Evolutionary conservation across 495 filamentous ascomycete species (phyloP).

Genomic region (Chlorociboria aeruginascens): DNA sequence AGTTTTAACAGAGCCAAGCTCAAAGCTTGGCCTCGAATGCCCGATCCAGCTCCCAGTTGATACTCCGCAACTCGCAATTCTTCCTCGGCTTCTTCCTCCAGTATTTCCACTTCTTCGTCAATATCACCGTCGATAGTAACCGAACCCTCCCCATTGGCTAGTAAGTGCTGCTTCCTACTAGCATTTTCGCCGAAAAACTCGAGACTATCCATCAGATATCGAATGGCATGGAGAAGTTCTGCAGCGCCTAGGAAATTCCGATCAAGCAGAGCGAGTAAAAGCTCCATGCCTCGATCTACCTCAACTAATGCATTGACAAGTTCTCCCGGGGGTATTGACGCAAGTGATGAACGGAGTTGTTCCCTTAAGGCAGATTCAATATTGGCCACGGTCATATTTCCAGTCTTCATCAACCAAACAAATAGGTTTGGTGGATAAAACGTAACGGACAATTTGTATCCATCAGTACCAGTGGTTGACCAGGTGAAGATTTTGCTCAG

Average conservation of each 20-base stretch:
- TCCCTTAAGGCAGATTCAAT: slow-evolving; percentile 46
- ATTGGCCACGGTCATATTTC: slow-evolving; percentile 49
- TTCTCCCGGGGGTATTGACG: slow-evolving; percentile 39
- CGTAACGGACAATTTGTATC: slow-evolving; percentile 30
- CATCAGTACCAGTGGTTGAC: slow-evolving; percentile 12
- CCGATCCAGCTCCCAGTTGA: slow-evolving; percentile 32
- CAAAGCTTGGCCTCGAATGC: slow-evolving; percentile 30
- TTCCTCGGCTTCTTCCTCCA: slow-evolving; percentile 32
- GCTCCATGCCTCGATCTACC: slow-evolving; percentile 46
- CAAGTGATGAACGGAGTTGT: slow-evolving; percentile 13
- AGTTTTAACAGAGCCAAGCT: slow-evolving; percentile 50
- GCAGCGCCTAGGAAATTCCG: slow-evolving; percentile 33
- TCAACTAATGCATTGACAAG: slow-evolving; percentile 47
- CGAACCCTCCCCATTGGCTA: slow-evolving; percentile 25
- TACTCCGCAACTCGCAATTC: slow-evolving; percentile 38
- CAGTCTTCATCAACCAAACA: slow-evolving; percentile 48
- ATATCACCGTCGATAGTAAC: slow-evolving; percentile 20
- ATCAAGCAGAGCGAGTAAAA: slow-evolving; percentile 43
- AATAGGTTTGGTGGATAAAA: slow-evolving; percentile 42
- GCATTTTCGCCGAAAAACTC: slow-evolving; percentile 30
- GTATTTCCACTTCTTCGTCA: slow-evolving; percentile 19
- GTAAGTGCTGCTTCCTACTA: slow-evolving; percentile 15
- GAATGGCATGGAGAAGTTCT: slow-evolving; percentile 35
- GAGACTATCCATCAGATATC: slow-evolving; percentile 37
- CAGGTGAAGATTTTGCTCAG: slow-evolving; percentile 37